Evolutionary conservation across 2,329 filamentous ascomycete species (phyloP), one percentile per base, ranked within the genome.

Genomic region (Tolypocladium album): DNA sequence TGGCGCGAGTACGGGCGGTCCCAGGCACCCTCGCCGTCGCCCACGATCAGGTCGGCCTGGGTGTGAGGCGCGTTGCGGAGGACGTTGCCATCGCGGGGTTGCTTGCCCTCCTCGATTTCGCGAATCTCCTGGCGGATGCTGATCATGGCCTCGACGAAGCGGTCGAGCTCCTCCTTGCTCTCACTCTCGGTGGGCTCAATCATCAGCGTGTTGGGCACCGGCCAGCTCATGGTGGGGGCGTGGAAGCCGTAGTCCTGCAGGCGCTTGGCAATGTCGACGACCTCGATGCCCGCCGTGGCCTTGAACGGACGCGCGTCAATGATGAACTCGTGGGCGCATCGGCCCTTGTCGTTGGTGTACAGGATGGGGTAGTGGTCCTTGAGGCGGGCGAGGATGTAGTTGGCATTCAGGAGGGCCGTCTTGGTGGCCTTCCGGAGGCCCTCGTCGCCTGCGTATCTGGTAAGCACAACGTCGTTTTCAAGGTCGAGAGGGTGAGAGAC

Each of bases 221-320:
- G 93, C 90, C 90, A 97, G 72, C 87, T 92, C 93, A 97, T 97
- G 58, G 93, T 97, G 0, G 93, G 93, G 1, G 92, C 90, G 75
- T 97, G 93, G 84, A 97, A 97, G 50, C 93, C 93, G 72, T 96
- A 97, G 72, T 97, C 93, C 75, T 97, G 92, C 24, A 97, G 85
- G 64, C 93, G 90, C 82, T 97, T 97, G 69, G 93, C 93, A 65
- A 97, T 89, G 70, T 97, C 93, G 67, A 96, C 94, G 38, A 89
- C 93, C 76, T 97, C 92, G 67, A 97, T 79, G 34, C 90, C 91
- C 8, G 88, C 85, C 0, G 86, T 85, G 59, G 92, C 88, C 71
- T 90, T 89, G 81, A 97, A 96, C 31, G 85, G 83, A 27, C 93
- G 89, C 7, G 87, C 84, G 67, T 97, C 93, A 40, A 97, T 84